phyloP scores from a whole-genome alignment of 2,329 filamentous ascomycete genomes.

The Phoma sp. region DNA sequence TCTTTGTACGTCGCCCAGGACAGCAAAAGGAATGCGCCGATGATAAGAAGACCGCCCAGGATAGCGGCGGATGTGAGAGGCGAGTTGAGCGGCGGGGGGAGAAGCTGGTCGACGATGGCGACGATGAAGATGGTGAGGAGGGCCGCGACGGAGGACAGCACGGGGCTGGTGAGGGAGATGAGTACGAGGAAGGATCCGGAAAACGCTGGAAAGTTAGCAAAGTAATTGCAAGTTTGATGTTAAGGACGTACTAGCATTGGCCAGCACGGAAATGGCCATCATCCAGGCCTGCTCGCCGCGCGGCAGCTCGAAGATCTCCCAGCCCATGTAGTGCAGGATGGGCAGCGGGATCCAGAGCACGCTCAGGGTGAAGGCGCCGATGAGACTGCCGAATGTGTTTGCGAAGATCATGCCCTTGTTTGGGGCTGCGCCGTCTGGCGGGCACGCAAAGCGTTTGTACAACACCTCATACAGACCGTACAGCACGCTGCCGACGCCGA shows the following conservation, averaged over 20 bases:
- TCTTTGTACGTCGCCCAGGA: constrained; percentile 93
- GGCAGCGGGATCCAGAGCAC: constrained; percentile 94
- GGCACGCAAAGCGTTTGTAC: constrained; percentile 93
- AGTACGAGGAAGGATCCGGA: constrained; percentile 92
- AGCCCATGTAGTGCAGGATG: constrained; percentile 77
- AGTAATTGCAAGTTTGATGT: too few species aligned
- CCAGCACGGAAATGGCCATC: constrained; percentile 78
- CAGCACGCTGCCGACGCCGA: constrained; percentile 86
- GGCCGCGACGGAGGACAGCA: constrained; percentile 89
- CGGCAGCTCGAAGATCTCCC: constrained; percentile 85
- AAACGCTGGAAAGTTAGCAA: constrained; percentile 69
- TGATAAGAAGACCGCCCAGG: constrained; percentile 83
- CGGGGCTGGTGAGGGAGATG: constrained; percentile 90
- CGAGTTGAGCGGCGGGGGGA: constrained; percentile 73
- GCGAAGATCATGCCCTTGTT: constrained; percentile 95
- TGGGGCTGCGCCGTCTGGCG: constrained; percentile 84
- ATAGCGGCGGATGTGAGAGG: constrained; percentile 78
- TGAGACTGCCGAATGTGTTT: constrained; percentile 87
- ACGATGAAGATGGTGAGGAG: constrained; percentile 97
- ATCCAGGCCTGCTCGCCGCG: constrained; percentile 79
- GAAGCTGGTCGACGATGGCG: constrained; percentile 86
- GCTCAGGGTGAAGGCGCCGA: constrained; percentile 83
- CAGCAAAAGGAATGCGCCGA: constrained; percentile 84
- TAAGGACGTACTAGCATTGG: constrained; percentile 76
- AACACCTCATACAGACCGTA: constrained; percentile 98